phyloP scores from a whole-genome alignment of 768 basidiomycete genomes.

The Auriculariales sp. region DNA sequence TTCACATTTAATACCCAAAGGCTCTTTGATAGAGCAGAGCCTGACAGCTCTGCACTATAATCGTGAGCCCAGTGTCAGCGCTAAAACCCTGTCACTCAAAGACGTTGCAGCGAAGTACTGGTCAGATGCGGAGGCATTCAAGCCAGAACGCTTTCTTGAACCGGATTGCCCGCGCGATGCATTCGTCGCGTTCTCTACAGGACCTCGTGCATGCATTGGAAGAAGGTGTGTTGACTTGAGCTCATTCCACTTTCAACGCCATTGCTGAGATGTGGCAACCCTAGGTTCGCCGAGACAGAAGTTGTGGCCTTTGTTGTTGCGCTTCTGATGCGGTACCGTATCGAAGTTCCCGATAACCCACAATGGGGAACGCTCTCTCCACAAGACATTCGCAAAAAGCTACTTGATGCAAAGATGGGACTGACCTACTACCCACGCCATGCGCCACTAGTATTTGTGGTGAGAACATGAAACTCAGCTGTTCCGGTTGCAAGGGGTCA shows the following conservation, averaged over 20 bases:
- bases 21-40: neutral
- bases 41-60: neutral
- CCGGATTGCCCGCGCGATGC: slow-evolving; percentile 4
- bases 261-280: neutral
- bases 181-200: slow-evolving; percentile 4
- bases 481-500: no score
- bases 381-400: neutral
- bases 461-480: no score
- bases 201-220: slow-evolving; percentile 3
- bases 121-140: slow-evolving; percentile 1
- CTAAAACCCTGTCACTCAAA: neutral
- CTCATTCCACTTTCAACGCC: neutral
- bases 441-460: no score
- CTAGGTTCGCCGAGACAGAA: slow-evolving; percentile 4
- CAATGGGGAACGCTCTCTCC: neutral
- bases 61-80: neutral
- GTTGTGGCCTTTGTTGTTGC: neutral
- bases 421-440: no score
- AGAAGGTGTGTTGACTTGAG: neutral
- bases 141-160: slow-evolving; percentile 2
- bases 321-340: neutral
- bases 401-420: neutral
- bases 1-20: neutral
- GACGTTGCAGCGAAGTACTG: slow-evolving; percentile 2
- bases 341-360: neutral